Evolutionary conservation across 257 asterid species (phyloP).

Genomic region (Nicotiana paniculata): DNA sequence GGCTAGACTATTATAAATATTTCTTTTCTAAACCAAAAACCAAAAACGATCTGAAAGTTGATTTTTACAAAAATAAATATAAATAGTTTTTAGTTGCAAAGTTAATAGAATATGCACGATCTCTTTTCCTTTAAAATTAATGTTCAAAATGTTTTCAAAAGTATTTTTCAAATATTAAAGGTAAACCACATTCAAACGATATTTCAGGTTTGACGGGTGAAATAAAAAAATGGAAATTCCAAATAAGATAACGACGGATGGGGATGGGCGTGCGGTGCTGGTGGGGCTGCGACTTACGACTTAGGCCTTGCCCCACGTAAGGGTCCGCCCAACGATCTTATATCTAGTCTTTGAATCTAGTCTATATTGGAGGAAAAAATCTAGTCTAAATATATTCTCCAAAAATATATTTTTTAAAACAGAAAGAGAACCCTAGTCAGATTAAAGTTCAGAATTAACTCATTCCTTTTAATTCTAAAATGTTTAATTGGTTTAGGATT

Average conservation of each 20-base stretch:
- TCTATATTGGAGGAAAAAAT: neutral
- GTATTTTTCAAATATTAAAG: neutral
- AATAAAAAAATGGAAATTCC: neutral
- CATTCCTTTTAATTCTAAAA: neutral
- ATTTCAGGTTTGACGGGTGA: neutral
- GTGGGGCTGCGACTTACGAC: neutral
- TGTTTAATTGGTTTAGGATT: neutral
- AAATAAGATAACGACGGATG: neutral
- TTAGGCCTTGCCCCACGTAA: constrained; percentile 1
- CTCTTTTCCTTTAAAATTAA: neutral
- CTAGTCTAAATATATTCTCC: neutral
- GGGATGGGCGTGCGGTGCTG: constrained; percentile 1
- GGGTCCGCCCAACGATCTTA: neutral
- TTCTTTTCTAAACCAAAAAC: neutral
- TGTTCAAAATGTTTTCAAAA: neutral
- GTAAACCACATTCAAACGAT: neutral
- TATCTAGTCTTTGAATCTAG: neutral
- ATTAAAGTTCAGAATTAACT: neutral
- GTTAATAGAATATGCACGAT: neutral
- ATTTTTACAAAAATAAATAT: neutral
- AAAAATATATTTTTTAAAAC: neutral
- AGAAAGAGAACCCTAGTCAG: neutral
- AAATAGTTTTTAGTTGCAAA: neutral
- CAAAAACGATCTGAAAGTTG: neutral
- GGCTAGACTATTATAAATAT: too few species aligned